phyloP scores from a whole-genome alignment of 192 early-diverging fungal genomes.

The Cetraspora pellucida region DNA sequence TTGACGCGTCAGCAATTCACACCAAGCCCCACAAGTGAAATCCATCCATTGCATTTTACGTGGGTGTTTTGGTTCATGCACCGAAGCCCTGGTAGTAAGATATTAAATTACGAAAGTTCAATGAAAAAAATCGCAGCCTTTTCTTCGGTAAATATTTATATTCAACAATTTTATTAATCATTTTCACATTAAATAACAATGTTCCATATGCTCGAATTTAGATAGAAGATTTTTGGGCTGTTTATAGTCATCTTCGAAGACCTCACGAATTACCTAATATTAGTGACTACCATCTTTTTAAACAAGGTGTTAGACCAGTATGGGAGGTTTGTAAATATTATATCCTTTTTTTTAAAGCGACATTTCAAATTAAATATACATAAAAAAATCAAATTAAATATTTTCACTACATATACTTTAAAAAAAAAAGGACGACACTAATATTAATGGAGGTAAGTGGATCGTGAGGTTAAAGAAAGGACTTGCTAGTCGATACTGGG shows the following conservation, averaged over 20 bases:
- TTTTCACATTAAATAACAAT: neutral
- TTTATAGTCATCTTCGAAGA: conserved; percentile 77
- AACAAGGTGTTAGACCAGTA: conserved; percentile 87
- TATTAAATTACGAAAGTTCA: conserved; percentile 81
- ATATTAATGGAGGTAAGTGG: conserved; percentile 94
- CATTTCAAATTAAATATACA: too few species aligned
- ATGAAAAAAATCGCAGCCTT: conserved; percentile 89
- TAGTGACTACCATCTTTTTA: conserved; percentile 93
- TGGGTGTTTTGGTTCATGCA: conserved; percentile 98
- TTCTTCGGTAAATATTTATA: conserved; percentile 53
- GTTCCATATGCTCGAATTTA: conserved; percentile 23
- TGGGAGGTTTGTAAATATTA: conserved; percentile 72
- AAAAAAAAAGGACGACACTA: conserved; percentile 61
- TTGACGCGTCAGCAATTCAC: conserved; percentile 31
- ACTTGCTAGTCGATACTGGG: conserved; percentile 90
- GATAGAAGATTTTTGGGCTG: conserved; percentile 81
- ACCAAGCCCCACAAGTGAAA: conserved; percentile 39
- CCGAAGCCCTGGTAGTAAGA: conserved; percentile 82
- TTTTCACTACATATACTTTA: neutral
- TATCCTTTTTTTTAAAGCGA: neutral
- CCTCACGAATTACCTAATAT: conserved; percentile 84
- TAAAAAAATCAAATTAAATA: neutral
- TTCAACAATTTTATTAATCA: neutral
- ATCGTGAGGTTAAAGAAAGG: conserved; percentile 93
- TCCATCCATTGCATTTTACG: conserved; percentile 73